Evolutionary conservation across 139 green algal genomes (phyloP), one percentile per base, ranked within the genome.

Genomic region (Ostreobium quekettii): DNA sequence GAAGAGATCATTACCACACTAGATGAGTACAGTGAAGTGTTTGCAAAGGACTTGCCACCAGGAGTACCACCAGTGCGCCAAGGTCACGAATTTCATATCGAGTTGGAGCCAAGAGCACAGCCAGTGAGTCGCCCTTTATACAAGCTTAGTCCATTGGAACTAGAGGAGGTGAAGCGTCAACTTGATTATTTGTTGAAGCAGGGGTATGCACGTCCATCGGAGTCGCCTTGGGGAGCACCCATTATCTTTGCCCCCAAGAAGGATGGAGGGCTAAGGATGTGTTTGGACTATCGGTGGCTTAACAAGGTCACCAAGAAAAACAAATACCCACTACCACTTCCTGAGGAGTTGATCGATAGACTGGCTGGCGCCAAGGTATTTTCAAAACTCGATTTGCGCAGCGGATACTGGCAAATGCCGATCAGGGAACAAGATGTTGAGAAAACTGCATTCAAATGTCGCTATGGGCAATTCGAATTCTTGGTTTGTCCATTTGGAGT

Each of bases 231-330:
- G 63, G 77, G 71, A 30, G 73, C 78, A 28, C 72, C 78, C 1
- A 62, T 87, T 3, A 65, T 91, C 0, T 89, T 89, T 75, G 80
- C 73, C 1, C 53, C 48, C 0, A 88, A 90, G 72, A 75, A 83
- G 46, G 77, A 85, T 63, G 75, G 76, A 26, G 60, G 36, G 15
- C 46, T 87, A 2, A 56, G 80, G 22, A 76, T 90, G 72, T 80
- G 67, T 33, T 66, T 85, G 35, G 82, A 87, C 48, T 88, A 87
- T 47, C 65, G 82, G 1, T 70, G 64, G 2, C 33, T 84, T 8
- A 90, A 87, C 49, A 67, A 71, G 1, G 66, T 77, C 1, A 86
- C 78, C 6, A 37, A 82, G 26, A 77, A 79, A 33, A 82, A 90
- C 38, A 48, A 38, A 1, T 85, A 77, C 11, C 76, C 74, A 11